Evolutionary conservation across 768 basidiomycete species (phyloP).

Genomic region (Collybiopsis confluens): DNA sequence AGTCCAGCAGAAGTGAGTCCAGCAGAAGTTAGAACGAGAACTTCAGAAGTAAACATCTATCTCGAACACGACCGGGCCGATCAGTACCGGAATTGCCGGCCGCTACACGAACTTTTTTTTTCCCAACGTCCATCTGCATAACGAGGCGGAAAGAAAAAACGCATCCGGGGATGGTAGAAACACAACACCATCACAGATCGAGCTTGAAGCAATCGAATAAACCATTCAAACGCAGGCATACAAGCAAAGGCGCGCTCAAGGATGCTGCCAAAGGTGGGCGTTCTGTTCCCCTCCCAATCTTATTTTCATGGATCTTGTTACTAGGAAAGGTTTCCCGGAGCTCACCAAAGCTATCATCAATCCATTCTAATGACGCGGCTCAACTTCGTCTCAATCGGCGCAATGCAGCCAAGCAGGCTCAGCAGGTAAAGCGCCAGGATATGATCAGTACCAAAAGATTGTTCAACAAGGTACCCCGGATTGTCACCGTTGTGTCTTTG

Average conservation of each 20-base stretch:
- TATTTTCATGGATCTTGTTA: slow-evolving; percentile 1
- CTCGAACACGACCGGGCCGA: too few species aligned
- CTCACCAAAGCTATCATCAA: slow-evolving; percentile 47
- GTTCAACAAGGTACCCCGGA: slow-evolving; percentile 75
- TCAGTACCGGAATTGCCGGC: too few species aligned
- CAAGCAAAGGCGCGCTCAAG: slow-evolving; percentile 80
- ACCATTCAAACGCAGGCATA: slow-evolving; percentile 59
- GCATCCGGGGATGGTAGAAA: slow-evolving; percentile 41
- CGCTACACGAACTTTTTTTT: too few species aligned
- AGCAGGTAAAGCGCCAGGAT: slow-evolving; percentile 64
- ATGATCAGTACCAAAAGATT: slow-evolving; percentile 70
- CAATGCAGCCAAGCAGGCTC: slow-evolving; percentile 82
- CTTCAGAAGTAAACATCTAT: too few species aligned
- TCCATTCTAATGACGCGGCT: slow-evolving; percentile 43
- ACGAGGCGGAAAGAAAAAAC: not conserved
- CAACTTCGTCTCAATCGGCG: slow-evolving; percentile 76
- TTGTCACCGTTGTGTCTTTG: slow-evolving; percentile 86
- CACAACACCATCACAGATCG: slow-evolving; percentile 75
- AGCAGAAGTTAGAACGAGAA: too few species aligned
- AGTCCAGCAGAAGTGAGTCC: too few species aligned
- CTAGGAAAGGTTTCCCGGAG: slow-evolving; percentile 56
- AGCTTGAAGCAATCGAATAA: slow-evolving; percentile 72
- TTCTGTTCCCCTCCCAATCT: not conserved
- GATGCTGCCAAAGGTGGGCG: slow-evolving; percentile 76
- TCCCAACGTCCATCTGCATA: too few species aligned